Evolutionary conservation across 2,329 filamentous ascomycete species (phyloP).

Genomic region (Diaporthe ampelina): DNA sequence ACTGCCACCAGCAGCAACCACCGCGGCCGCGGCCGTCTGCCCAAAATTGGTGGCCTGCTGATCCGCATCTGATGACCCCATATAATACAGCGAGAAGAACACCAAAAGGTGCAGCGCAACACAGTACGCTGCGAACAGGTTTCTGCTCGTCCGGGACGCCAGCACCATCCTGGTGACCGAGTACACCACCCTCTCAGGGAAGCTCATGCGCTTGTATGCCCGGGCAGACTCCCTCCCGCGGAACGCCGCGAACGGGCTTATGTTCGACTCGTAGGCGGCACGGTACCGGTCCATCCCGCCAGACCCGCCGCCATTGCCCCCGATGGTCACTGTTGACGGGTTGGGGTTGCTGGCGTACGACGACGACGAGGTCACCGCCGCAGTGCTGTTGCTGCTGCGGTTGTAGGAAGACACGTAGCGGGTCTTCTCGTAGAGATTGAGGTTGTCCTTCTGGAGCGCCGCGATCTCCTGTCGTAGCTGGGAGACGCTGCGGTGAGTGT

Average conservation of each 20-base stretch:
- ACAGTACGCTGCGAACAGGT: conserved; percentile 94
- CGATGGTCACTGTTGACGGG: conserved; percentile 76
- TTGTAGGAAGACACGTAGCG: conserved; percentile 96
- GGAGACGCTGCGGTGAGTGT: conserved; percentile 84
- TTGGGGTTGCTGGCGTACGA: conserved; percentile 78
- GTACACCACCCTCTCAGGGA: conserved; percentile 91
- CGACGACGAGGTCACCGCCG: conserved; percentile 65
- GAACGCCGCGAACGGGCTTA: conserved; percentile 96
- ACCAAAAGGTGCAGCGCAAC: conserved; percentile 89
- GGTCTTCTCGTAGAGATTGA: conserved; percentile 97
- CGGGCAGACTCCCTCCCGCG: conserved; percentile 91
- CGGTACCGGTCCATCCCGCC: conserved; percentile 78
- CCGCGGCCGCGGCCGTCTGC: conserved; percentile 60
- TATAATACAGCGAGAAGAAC: conserved; percentile 88
- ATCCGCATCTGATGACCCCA: conserved; percentile 78
- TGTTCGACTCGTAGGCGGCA: conserved; percentile 92
- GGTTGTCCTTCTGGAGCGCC: conserved; percentile 94
- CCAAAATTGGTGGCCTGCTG: conserved; percentile 71
- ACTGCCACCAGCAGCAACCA: conserved; percentile 56
- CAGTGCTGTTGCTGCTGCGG: conserved; percentile 72
- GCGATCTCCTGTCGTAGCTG: conserved; percentile 91
- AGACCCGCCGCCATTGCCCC: conserved; percentile 73
- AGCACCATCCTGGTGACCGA: conserved; percentile 92
- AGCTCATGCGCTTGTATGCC: conserved; percentile 92
- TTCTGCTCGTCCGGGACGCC: conserved; percentile 89